phyloP scores from a whole-genome alignment of 352 stramenopile genomes.

The Phytophthora vignae region DNA sequence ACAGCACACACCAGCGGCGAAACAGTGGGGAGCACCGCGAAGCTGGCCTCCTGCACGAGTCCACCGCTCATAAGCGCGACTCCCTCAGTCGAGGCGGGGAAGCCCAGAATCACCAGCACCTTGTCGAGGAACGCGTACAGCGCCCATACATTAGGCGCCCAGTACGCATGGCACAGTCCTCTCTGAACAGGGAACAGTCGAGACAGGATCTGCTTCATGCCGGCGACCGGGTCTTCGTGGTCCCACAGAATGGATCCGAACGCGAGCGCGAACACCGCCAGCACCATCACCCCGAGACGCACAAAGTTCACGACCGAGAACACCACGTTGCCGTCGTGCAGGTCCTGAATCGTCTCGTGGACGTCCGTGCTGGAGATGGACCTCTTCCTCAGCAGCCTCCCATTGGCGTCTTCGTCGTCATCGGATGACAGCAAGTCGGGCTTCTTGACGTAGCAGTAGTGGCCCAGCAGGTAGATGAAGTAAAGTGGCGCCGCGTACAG shows the following conservation, averaged over 20 bases:
- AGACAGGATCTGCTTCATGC: conserved; percentile 89
- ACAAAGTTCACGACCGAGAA: conserved; percentile 84
- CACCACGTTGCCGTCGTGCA: conserved; percentile 58
- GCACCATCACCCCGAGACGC: conserved; percentile 83
- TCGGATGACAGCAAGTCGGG: conserved; percentile 16
- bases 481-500: conserved; percentile 95
- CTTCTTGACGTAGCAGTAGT: conserved; percentile 88
- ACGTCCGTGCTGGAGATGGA: conserved; percentile 79
- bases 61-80: conserved; percentile 86
- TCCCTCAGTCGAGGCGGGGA: conserved; percentile 40
- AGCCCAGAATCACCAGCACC: conserved; percentile 64
- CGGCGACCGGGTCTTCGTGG: conserved; percentile 56
- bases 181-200: conserved; percentile 97
- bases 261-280: conserved; percentile 81
- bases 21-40: conserved; percentile 76
- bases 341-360: conserved; percentile 70
- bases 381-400: conserved; percentile 51
- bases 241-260: conserved; percentile 78
- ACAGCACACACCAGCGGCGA: conserved; percentile 75
- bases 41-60: conserved; percentile 83
- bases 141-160: conserved; percentile 98
- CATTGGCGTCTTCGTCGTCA: conserved; percentile 21
- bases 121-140: conserved; percentile 95
- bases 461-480: conserved; percentile 95
- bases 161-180: conserved; percentile 98